Base-by-base conservation (phyloP, 495 filamentous ascomycete species). In the Lindgomyces ingoldianus region DNA sequence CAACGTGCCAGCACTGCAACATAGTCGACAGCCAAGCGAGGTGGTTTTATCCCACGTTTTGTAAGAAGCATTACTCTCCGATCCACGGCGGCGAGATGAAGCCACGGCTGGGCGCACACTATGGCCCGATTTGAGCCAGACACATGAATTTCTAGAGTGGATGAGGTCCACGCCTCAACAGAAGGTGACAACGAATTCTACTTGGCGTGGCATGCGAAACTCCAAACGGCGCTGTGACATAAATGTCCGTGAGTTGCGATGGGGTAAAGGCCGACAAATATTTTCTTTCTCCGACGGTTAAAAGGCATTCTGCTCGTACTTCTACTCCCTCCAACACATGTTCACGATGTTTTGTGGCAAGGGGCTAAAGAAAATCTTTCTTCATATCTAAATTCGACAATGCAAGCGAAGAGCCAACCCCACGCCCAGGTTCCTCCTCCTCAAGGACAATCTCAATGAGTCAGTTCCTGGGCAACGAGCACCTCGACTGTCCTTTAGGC, bases 171-270 rank as follows among this genome's bases (percentile, higher is more conserved):
- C 12, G n/a, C 48, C 48, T 9, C 12, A 39, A 14, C 33, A 39
- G 6, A 39, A 39, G 14, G 33, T 14, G 33, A 39, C 30, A 27
- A 61, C 16, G 48, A 21, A 6, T 12, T 33, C 26, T 1, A 27
- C 62, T 65, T 65, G 62, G 62, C 62, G 62, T 21, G 62, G 62
- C 62, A 47, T 65, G 62, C n/a, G 25, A 1, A 47, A 48, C 24
- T n/a, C 39, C 53, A 52, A 22, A 30, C 4, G 4, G 16, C 27
- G 12, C 39, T 52, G 42, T 27, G 46, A 25, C 26, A 16, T n/a
- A 51, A 44, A 54, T 11, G 29, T 19, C 33, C 33, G 44, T 50
- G 3, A 2, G 21, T 29, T 16, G 25, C 33, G 22, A 27, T 41
- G 21, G 41, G 44, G 14, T 41, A 42, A 19, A 21, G 19, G 21